Conservation (phyloP, 1,284 basidiomycete species). For the Microstroma glucosiphilum region DNA sequence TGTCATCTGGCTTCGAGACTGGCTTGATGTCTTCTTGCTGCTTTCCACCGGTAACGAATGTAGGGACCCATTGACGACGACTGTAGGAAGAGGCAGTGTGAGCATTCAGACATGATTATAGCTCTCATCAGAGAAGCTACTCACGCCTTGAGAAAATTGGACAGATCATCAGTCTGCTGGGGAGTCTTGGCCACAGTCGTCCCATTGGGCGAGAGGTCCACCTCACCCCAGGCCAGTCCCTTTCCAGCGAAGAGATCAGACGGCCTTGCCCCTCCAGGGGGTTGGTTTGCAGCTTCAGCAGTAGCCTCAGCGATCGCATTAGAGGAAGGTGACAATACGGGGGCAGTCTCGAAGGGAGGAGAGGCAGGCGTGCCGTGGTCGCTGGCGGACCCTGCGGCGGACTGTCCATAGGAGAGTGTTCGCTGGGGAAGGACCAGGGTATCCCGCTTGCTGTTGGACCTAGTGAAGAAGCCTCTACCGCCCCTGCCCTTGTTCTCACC, state of each 20-base stretch:
- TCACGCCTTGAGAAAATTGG: slow-evolving; percentile 20
- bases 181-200: not conserved
- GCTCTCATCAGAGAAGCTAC: not conserved
- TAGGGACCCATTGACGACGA: slow-evolving; percentile 20
- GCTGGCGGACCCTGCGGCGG: too few species aligned
- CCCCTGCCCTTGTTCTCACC: not conserved
- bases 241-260: slow-evolving; percentile 19
- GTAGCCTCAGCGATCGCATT: not conserved
- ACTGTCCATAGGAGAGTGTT: too few species aligned
- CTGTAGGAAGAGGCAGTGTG: not conserved
- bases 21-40: not conserved
- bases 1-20: slow-evolving; percentile 7
- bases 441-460: not conserved
- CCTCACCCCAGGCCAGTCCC: slow-evolving; percentile 17
- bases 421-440: not conserved
- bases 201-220: not conserved
- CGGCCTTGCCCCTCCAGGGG: slow-evolving; percentile 2
- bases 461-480: not conserved
- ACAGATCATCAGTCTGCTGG: slow-evolving; percentile 15
- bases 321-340: not conserved
- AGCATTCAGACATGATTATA: not conserved
- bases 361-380: too few species aligned
- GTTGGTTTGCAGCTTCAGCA: not conserved
- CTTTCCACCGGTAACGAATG: slow-evolving; percentile 14
- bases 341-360: not conserved